Conservation (phyloP, 2,329 filamentous ascomycete species). For the Diplodia mutila region DNA sequence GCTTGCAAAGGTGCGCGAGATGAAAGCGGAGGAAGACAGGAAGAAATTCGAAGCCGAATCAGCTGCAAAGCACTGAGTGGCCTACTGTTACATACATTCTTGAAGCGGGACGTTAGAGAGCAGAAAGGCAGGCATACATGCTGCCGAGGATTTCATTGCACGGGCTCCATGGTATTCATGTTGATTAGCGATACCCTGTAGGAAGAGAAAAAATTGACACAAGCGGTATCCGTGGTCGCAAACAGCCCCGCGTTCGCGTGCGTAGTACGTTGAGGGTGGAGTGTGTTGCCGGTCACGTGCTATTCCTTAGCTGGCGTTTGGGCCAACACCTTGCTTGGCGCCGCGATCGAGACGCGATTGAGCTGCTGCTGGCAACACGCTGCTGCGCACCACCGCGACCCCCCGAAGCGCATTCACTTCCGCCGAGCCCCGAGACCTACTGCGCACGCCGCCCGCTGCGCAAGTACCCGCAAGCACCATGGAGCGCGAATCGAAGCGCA, state of each 20-base stretch:
- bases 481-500: slow-evolving; percentile 59
- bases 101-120: slow-evolving; percentile 16
- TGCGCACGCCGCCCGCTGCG: background rate
- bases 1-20: slow-evolving; percentile 87
- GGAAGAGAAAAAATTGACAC: slow-evolving; percentile 22
- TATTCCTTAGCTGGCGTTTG: background rate
- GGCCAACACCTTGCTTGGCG: slow-evolving; percentile 18
- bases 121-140: slow-evolving; percentile 5
- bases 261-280: background rate
- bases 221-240: slow-evolving; percentile 9
- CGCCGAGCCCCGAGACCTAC: background rate
- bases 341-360: slow-evolving; percentile 26
- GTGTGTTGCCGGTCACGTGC: slow-evolving; percentile 5
- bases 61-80: slow-evolving; percentile 34
- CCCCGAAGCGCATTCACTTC: slow-evolving; percentile 23
- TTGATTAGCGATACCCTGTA: slow-evolving; percentile 38
- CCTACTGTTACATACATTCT: slow-evolving; percentile 13
- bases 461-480: slow-evolving; percentile 32
- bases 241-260: background rate
- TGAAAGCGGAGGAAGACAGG: slow-evolving; percentile 82
- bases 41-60: slow-evolving; percentile 67
- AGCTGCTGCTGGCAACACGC: slow-evolving; percentile 25
- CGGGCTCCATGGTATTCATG: slow-evolving; percentile 13
- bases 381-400: slow-evolving; percentile 24
- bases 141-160: slow-evolving; percentile 13